phyloP scores from a whole-genome alignment of 805 yeast genomes.

The Wickerhamiella siamensis region DNA sequence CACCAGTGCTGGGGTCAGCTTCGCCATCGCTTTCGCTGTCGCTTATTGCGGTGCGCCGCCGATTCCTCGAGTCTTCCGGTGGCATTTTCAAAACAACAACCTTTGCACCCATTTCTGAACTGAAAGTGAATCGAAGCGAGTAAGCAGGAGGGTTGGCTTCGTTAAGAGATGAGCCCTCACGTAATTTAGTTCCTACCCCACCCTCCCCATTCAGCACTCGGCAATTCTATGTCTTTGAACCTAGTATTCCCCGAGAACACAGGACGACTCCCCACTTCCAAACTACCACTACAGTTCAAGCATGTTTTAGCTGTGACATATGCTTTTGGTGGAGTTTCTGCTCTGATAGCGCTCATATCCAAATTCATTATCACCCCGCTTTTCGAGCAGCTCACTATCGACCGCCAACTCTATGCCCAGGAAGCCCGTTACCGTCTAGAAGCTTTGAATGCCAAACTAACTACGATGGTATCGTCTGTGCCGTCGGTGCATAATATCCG shows the following conservation, averaged over 20 bases:
- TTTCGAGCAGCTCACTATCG: slow-evolving; percentile 22
- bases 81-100: slow-evolving; percentile 1
- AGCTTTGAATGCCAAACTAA: slow-evolving; percentile 16
- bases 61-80: neutral
- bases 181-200: neutral
- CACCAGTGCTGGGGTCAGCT: neutral
- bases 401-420: slow-evolving; percentile 21
- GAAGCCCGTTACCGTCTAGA: slow-evolving; percentile 18
- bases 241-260: slow-evolving; percentile 22
- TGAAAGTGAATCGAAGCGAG: too few relatives aligned
- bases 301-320: slow-evolving; percentile 22
- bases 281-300: slow-evolving; percentile 13
- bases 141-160: too few relatives aligned
- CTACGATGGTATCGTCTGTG: slow-evolving; percentile 10
- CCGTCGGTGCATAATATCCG: slow-evolving; percentile 13
- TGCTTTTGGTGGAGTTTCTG: slow-evolving; percentile 23
- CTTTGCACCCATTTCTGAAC: neutral
- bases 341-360: slow-evolving; percentile 19
- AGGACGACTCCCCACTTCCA: slow-evolving; percentile 9
- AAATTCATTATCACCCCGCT: slow-evolving; percentile 24
- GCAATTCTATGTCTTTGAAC: slow-evolving; percentile 2
- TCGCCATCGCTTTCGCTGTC: slow-evolving; percentile 10
- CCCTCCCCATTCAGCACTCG: too few relatives aligned
- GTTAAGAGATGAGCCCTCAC: neutral
- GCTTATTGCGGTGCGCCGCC: slow-evolving; percentile 7